Conservation (phyloP, 2,329 filamentous ascomycete genomes). For the Diaporthe eres region DNA sequence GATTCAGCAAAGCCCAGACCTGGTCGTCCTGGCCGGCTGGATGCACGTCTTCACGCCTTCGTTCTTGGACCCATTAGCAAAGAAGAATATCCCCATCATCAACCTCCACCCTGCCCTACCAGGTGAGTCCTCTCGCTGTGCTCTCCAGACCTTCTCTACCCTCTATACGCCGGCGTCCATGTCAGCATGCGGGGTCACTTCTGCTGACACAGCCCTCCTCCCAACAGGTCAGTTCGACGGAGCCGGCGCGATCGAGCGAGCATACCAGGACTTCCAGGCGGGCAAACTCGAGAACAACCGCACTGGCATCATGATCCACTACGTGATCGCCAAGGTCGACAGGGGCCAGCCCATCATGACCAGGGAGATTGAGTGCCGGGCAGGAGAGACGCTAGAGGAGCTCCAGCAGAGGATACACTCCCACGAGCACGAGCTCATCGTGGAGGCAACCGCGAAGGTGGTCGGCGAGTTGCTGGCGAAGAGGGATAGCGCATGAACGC, state of each 20-base stretch:
- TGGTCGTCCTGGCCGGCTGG: conserved; percentile 88
- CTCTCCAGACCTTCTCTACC: neutral
- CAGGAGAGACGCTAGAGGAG: conserved; percentile 74
- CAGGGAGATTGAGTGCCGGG: conserved; percentile 75
- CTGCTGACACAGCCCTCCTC: neutral
- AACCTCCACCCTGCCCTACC: conserved; percentile 86
- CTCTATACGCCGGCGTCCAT: neutral
- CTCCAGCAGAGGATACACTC: conserved; percentile 82
- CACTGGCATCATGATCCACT: conserved; percentile 92
- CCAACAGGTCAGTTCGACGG: conserved; percentile 80
- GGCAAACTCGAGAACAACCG: conserved; percentile 74
- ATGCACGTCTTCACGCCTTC: conserved; percentile 84
- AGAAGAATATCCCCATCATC: conserved; percentile 77
- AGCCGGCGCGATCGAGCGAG: conserved; percentile 81
- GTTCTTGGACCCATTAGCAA: conserved; percentile 79
- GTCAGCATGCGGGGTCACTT: neutral
- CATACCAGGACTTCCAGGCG: conserved; percentile 78
- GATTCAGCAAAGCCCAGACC: conserved; percentile 73
- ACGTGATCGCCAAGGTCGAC: conserved; percentile 86
- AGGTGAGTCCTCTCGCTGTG: conserved; percentile 58
- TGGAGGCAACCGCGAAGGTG: conserved; percentile 76
- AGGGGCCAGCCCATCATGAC: conserved; percentile 81
- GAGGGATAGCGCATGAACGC: conserved; percentile 27
- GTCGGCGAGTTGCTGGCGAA: conserved; percentile 55
- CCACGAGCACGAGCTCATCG: conserved; percentile 83